A percentile compares a stretch with the other conserved stretches of the same genome.
phyloP scores from a whole-genome alignment of 345 rosid genomes.

The Camelina laxa region DNA sequence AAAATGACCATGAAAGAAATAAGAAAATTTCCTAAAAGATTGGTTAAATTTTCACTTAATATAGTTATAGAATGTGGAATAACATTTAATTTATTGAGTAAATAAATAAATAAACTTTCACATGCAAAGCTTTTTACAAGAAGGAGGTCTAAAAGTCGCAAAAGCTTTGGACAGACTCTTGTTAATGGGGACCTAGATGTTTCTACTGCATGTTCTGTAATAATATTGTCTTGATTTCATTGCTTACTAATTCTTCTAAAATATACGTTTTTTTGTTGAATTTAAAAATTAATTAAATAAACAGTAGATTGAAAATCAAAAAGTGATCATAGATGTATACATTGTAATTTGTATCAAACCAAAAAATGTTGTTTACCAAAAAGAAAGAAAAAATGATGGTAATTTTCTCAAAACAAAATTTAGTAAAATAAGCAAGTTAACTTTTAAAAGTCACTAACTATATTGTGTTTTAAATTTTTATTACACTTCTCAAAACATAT shows the following conservation, averaged over 20 bases:
- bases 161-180: slow-evolving; percentile 27
- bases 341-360: background rate
- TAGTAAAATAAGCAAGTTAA: background rate
- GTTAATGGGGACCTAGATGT: slow-evolving; percentile 25
- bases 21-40: too few relatives aligned
- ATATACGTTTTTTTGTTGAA: background rate
- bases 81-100: background rate
- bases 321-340: background rate
- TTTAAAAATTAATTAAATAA: background rate
- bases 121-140: background rate
- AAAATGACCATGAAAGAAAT: background rate
- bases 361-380: background rate
- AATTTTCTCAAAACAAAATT: background rate
- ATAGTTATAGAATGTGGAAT: too few relatives aligned
- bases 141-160: slow-evolving; percentile 21
- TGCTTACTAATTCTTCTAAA: background rate
- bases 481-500: background rate
- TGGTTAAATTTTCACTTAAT: too few relatives aligned
- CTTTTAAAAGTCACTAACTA: too few relatives aligned
- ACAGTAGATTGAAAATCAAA: background rate
- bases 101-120: background rate
- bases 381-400: background rate
- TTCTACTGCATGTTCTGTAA: background rate
- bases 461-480: too few relatives aligned
- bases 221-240: background rate